Base-by-base conservation (phyloP, 2,329 filamentous ascomycete genomes). In the Cercospora sp. region DNA sequence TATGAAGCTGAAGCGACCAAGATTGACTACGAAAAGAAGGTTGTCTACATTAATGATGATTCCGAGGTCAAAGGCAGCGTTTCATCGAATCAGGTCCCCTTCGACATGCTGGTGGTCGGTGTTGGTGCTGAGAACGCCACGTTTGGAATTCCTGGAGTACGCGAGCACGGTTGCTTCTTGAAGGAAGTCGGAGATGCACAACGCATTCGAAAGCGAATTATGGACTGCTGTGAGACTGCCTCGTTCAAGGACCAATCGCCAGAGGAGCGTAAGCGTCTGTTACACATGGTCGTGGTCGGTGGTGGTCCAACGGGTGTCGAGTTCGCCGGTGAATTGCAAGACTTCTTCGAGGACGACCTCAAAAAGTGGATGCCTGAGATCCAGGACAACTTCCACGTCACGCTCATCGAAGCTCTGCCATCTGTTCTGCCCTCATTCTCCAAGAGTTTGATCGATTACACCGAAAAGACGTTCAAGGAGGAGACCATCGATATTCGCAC, bases 381-480 rank as follows among this genome's bases (percentile, higher is more conserved):
- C 81, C 89, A 90, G 80, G 89, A 94, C 77, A 92, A 94, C 82
- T 98, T 99, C 89, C 92, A 94, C 81, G 94, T 99, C 72, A 99
- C 95, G 67, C 89, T 99, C 59, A 94, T 99, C 73, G 95, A 99
- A 84, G 95, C 95, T 69, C 88, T 99, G 36, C 95, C 95, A 75
- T 97, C 96, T 80, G 83, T 97, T 63, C 87, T 99, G 72, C 95
- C 95, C 76, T 96, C 94, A 87, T 99, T 99, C 87, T 97, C 93
- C 80, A 98, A 98, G 87, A 93, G 97, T 82, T 86, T 99, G 77
- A 98, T 99, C 78, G 95, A 99, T 78, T 99, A 99, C 86, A 99
- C 95, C 75, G 95, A 99, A 84, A 94, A 94, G 82, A 97, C 94
- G 58, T 96, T 99, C 85, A 95, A 96, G 83, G 95, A 99, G 85